These are phyloP conservation scores for Biscogniauxia marginata DNA, from an alignment of 2,329 filamentous ascomycete genomes.

Conservation along the genomic window DNA sequence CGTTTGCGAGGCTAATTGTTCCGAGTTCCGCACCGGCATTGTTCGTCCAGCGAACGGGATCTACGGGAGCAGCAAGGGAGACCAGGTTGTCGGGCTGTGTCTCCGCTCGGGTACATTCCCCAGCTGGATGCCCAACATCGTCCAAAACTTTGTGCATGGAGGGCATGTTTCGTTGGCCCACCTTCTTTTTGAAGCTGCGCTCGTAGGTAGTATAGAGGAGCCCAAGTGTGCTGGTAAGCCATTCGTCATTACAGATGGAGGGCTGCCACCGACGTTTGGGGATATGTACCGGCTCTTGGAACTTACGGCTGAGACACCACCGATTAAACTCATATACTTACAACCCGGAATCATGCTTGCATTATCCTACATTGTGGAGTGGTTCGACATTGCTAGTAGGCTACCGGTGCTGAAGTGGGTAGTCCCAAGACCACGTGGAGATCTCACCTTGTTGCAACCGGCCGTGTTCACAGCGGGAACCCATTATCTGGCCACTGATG, in stretches of 20 bases:
- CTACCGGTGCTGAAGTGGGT: conserved; percentile 24
- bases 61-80: conserved; percentile 46
- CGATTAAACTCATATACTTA: conserved; percentile 31
- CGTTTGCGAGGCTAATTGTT: conserved; percentile 34
- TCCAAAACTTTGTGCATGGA: conserved; percentile 50
- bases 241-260: conserved; percentile 51
- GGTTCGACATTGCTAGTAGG: conserved; percentile 32
- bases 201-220: conserved; percentile 37
- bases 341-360: conserved; percentile 38
- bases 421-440: conserved; percentile 28
- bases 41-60: conserved; percentile 54
- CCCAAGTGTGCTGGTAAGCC: conserved; percentile 43
- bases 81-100: conserved; percentile 41
- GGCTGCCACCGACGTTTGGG: conserved; percentile 40
- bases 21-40: conserved; percentile 49
- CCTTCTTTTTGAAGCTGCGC: conserved; percentile 50
- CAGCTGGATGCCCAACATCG: conserved; percentile 33
- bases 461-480: conserved; percentile 36
- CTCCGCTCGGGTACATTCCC: neutral
- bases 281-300: conserved; percentile 40
- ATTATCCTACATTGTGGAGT: conserved; percentile 38
- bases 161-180: conserved; percentile 55
- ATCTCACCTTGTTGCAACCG: conserved; percentile 41
- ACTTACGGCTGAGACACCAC: conserved; percentile 29
- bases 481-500: conserved; percentile 39